Evolutionary conservation across 1,284 basidiomycete species (phyloP).

Genomic region (Phlebopus sp.): DNA sequence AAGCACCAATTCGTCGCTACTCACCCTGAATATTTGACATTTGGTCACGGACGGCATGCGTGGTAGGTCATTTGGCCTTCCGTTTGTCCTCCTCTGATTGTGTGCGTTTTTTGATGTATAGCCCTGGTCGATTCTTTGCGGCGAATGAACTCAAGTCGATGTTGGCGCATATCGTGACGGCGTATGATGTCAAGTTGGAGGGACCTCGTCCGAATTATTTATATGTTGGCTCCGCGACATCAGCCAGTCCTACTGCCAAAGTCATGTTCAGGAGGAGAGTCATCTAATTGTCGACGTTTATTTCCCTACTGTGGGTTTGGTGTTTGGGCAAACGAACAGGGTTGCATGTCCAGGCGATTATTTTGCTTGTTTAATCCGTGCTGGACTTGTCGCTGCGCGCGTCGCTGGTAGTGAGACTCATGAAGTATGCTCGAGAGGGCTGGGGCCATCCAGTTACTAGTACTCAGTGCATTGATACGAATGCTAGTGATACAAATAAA

Average conservation of each 20-base stretch:
- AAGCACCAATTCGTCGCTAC: conserved; percentile 21
- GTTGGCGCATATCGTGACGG: conserved; percentile 28
- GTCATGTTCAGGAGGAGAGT: conserved; percentile 22
- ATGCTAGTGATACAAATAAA: no score
- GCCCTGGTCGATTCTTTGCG: conserved; percentile 34
- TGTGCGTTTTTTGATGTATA: no score
- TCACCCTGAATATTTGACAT: conserved; percentile 13
- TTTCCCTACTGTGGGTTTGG: no score
- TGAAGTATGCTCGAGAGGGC: no score
- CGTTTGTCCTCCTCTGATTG: no score
- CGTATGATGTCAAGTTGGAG: conserved; percentile 32
- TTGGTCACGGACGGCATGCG: conserved; percentile 18
- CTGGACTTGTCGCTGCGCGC: no score
- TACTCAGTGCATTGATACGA: no score
- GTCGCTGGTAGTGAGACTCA: no score
- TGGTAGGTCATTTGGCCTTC: conserved; percentile 10
- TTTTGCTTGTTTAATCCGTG: no score
- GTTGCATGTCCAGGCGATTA: no score
- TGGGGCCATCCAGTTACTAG: no score
- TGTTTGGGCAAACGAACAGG: no score
- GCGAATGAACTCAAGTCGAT: conserved; percentile 30
- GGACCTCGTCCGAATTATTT: conserved; percentile 21
- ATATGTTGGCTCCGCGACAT: background rate
- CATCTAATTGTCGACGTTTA: conserved; percentile 3
- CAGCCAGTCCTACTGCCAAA: conserved; percentile 5